Percentiles rank a stretch among this genome's conserved stretches.
Evolutionary conservation across 345 rosid species (phyloP).

Genomic region (Syzygium oleosum): DNA sequence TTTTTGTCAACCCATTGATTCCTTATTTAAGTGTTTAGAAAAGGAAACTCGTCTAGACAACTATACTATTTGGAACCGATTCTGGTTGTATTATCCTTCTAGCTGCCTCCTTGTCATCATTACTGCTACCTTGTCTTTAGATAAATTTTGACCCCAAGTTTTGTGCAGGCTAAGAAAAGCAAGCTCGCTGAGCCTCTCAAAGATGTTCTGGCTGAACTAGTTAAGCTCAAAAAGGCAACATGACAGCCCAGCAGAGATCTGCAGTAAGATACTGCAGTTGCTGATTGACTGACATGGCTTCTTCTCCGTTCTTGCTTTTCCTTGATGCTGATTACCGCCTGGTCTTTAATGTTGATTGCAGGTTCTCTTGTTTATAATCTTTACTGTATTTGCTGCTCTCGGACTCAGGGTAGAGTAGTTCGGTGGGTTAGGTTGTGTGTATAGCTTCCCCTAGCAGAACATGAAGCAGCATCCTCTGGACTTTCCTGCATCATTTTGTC

Average conservation of each 20-base stretch:
- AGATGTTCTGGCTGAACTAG: constrained; percentile 27
- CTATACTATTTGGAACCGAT: no score
- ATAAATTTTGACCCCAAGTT: neutral
- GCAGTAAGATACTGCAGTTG: neutral
- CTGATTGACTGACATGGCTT: neutral
- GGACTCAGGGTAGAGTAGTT: neutral
- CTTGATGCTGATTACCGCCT: no score
- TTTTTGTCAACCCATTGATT: no score
- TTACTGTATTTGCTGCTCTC: neutral
- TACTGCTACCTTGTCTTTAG: neutral
- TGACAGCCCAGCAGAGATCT: neutral
- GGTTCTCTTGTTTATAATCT: no score
- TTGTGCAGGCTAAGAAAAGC: constrained; percentile 9
- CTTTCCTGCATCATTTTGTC: neutral
- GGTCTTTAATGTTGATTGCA: no score
- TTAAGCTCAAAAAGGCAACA: constrained; percentile 13
- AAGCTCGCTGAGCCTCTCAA: constrained; percentile 5
- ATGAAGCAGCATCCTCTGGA: neutral
- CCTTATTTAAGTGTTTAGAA: no score
- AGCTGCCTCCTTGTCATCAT: neutral
- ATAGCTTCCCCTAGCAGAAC: neutral
- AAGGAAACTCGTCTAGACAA: no score
- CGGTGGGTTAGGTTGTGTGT: neutral
- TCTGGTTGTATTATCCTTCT: neutral
- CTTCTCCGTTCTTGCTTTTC: neutral